phyloP scores from a whole-genome alignment of 345 rosid genomes.

The Salix udensis region DNA sequence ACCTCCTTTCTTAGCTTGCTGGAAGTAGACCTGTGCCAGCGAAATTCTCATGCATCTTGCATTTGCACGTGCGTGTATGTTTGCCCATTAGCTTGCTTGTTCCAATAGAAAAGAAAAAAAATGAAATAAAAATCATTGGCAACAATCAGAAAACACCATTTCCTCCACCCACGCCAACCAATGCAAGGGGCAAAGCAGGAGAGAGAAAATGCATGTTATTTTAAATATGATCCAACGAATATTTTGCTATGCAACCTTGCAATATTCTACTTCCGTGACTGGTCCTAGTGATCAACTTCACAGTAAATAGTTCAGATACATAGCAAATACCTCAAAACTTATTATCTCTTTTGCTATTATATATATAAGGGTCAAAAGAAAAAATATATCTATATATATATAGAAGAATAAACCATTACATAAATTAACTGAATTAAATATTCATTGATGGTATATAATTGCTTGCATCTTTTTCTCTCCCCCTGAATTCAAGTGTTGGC shows the following conservation, averaged over 20 bases:
- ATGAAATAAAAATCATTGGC: background rate
- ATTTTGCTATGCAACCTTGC: slow-evolving; percentile 18
- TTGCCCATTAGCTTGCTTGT: background rate
- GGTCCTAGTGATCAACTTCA: slow-evolving; percentile 25
- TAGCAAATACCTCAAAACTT: slow-evolving; percentile 7
- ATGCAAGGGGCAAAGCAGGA: background rate
- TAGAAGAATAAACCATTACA: background rate
- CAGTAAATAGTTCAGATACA: slow-evolving; percentile 23
- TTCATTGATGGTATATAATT: background rate
- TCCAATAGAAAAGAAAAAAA: background rate
- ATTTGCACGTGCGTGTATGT: background rate
- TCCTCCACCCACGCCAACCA: background rate
- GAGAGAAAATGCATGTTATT: background rate
- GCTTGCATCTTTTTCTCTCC: background rate
- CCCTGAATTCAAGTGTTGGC: slow-evolving; percentile 5
- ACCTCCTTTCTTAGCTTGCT: too few species aligned
- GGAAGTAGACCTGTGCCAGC: too few species aligned
- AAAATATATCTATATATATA: background rate
- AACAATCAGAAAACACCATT: background rate
- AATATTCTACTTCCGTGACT: slow-evolving; percentile 4
- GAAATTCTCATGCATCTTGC: too few species aligned
- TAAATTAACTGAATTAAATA: slow-evolving; percentile 7
- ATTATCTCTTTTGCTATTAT: background rate
- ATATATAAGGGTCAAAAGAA: background rate
- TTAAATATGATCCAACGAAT: slow-evolving; percentile 11